phyloP scores from a whole-genome alignment of 192 early-diverging fungal species.

The Umbelopsis sp. region DNA sequence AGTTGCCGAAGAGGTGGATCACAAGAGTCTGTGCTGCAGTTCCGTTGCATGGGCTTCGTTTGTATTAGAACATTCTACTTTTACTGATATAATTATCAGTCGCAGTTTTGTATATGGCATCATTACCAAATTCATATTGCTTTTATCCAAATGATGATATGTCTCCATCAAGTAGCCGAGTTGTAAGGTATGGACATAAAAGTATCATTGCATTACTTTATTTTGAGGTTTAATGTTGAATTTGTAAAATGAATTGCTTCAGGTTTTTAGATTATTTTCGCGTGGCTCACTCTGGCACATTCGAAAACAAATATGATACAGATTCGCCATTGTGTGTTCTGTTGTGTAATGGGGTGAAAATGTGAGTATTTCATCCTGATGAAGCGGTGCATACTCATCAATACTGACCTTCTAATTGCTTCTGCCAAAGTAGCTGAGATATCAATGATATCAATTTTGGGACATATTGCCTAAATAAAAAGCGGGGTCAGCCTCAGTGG shows the following conservation, averaged over 20 bases:
- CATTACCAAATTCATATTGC: no score
- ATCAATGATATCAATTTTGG: slow-evolving; percentile 83
- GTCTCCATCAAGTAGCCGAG: neutral
- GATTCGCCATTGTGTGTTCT: slow-evolving; percentile 73
- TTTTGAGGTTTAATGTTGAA: neutral
- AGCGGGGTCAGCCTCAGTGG: neutral
- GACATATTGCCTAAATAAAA: slow-evolving; percentile 49
- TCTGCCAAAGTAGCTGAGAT: slow-evolving; percentile 80
- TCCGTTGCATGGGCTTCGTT: no score
- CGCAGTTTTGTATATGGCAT: no score
- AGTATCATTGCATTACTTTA: slow-evolving; percentile 12
- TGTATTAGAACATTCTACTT: no score
- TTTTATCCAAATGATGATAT: no score
- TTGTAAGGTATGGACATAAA: neutral
- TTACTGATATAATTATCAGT: no score
- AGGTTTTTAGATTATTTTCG: neutral
- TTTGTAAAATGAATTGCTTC: neutral
- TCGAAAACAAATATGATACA: slow-evolving; percentile 64
- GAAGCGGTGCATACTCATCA: neutral
- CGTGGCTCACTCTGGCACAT: slow-evolving; percentile 33
- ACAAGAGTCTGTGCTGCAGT: no score
- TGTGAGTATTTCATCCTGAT: neutral
- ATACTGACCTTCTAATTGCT: slow-evolving; percentile 58
- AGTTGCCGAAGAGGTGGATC: no score
- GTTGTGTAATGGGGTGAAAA: slow-evolving; percentile 5